Conservation (phyloP, 148 eudicot species). For the Rhododendron simsii region DNA sequence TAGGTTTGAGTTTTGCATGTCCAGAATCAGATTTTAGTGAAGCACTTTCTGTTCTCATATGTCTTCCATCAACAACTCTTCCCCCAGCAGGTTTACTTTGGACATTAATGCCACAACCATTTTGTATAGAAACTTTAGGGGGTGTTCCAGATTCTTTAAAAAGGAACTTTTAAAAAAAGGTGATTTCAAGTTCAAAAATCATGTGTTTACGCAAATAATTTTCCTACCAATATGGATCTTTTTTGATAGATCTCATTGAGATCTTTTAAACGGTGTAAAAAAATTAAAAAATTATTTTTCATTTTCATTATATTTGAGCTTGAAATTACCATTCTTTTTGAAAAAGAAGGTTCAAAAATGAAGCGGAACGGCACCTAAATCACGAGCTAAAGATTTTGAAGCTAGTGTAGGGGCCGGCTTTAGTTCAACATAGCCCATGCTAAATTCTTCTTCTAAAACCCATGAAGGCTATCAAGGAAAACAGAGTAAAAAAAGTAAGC, state of each 20-base stretch:
- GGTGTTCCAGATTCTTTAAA: too few species aligned
- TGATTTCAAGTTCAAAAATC: too few species aligned
- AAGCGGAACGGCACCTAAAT: neutral
- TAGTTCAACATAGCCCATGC: slow-evolving; percentile 87
- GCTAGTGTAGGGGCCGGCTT: slow-evolving; percentile 60
- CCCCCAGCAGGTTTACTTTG: slow-evolving; percentile 47
- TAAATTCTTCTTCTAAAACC: slow-evolving; percentile 97
- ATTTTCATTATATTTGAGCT: too few species aligned
- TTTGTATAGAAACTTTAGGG: slow-evolving; percentile 10
- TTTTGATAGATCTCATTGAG: too few species aligned
- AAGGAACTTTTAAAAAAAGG: too few species aligned
- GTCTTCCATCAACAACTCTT: slow-evolving; percentile 49
- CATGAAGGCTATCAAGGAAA: slow-evolving; percentile 61
- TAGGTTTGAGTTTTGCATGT: slow-evolving; percentile 40
- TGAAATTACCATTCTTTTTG: too few species aligned
- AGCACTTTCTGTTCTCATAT: slow-evolving; percentile 42
- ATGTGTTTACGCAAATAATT: too few species aligned
- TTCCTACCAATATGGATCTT: too few species aligned
- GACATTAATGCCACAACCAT: slow-evolving; percentile 33
- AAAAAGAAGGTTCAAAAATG: too few species aligned
- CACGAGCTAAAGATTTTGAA: slow-evolving; percentile 41
- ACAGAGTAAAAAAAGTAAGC: neutral
- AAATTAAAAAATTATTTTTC: too few species aligned
- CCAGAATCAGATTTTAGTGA: slow-evolving; percentile 35
- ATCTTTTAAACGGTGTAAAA: too few species aligned